Conservation (phyloP, 352 stramenopile genomes). For the Peronospora belbahrii region DNA sequence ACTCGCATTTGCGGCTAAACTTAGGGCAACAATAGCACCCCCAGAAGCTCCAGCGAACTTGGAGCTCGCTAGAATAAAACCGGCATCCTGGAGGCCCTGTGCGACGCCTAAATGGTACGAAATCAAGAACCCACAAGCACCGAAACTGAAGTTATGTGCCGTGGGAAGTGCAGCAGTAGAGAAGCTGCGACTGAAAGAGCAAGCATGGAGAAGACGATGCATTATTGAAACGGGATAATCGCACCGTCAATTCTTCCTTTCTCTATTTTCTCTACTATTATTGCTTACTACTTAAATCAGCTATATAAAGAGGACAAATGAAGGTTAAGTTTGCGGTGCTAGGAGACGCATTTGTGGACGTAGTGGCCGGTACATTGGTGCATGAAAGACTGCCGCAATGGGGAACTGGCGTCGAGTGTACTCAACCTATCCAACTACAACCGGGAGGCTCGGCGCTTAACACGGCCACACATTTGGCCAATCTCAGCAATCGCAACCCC, state of each 20-base stretch:
- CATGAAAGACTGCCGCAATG: slow-evolving; percentile 65
- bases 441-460: slow-evolving; percentile 77
- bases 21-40: slow-evolving; percentile 54
- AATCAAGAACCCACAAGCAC: slow-evolving; percentile 70
- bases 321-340: slow-evolving; percentile 49
- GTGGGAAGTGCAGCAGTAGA: slow-evolving; percentile 5
- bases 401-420: slow-evolving; percentile 70
- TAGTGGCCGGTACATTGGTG: slow-evolving; percentile 74
- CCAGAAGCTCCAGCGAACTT: slow-evolving; percentile 68
- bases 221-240: background rate
- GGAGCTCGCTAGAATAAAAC: slow-evolving; percentile 37
- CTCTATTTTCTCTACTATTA: too few relatives aligned
- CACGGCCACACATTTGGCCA: slow-evolving; percentile 73
- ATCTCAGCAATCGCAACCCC: slow-evolving; percentile 27
- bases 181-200: slow-evolving; percentile 1
- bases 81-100: slow-evolving; percentile 42
- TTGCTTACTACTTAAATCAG: background rate
- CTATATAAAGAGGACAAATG: slow-evolving; percentile 8
- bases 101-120: slow-evolving; percentile 73
- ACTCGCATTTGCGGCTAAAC: slow-evolving; percentile 45
- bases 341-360: slow-evolving; percentile 69
- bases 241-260: background rate
- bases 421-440: slow-evolving; percentile 60
- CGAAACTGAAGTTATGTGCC: slow-evolving; percentile 63
- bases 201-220: background rate